Conservation (phyloP, 2,329 filamentous ascomycete species). For the Magnaporthiopsis rhizophila region DNA sequence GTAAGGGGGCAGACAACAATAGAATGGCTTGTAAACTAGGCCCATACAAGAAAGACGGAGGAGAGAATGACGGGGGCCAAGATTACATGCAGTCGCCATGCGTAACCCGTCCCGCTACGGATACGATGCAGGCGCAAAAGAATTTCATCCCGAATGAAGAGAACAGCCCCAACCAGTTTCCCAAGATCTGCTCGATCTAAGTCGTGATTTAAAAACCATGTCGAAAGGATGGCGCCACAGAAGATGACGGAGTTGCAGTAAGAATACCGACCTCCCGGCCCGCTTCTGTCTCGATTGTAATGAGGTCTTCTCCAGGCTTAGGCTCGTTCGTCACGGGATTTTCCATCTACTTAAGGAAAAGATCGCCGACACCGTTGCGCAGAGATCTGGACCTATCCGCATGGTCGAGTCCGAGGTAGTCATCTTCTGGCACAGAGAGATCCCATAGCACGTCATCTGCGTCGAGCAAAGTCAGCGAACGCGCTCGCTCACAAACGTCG, state of each 20-base stretch:
- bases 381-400: conserved; percentile 50
- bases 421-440: conserved; percentile 44
- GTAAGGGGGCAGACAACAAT: not conserved
- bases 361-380: conserved; percentile 53
- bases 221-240: not conserved
- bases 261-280: not conserved
- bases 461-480: conserved; percentile 18
- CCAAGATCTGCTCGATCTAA: not conserved
- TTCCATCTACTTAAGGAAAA: conserved; percentile 43
- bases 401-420: conserved; percentile 59
- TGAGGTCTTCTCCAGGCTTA: not conserved
- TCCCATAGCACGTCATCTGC: conserved; percentile 56
- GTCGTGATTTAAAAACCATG: not conserved
- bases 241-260: not conserved
- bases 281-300: not conserved
- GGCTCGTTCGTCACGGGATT: not conserved
- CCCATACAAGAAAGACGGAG: not conserved
- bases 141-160: not conserved
- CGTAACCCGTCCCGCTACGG: not conserved
- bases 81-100: not conserved
- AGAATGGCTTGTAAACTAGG: not conserved
- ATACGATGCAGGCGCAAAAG: not conserved
- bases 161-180: not conserved
- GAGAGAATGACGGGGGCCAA: not conserved
- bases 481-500: not conserved